A percentile compares a stretch with the other conserved stretches of the same genome.
These are phyloP conservation scores for Vigna unguiculata DNA, from an alignment of 306 rosid genomes.

Conservation along the genomic window DNA sequence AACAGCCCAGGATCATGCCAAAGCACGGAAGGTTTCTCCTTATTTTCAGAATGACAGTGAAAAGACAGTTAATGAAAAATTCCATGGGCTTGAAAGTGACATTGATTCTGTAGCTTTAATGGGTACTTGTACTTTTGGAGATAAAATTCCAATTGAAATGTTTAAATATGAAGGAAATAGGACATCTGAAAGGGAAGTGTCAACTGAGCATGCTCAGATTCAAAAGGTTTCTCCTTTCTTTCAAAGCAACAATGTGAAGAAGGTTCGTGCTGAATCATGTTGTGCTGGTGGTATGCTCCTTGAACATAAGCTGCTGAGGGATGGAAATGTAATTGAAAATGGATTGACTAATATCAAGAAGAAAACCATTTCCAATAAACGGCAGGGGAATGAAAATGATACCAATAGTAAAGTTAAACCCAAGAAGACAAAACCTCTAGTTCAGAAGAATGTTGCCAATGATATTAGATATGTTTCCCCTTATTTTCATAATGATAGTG, in stretches of 20 bases:
- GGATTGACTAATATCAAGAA: conserved; percentile 16
- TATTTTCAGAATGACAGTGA: conserved; percentile 39
- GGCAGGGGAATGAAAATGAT: neutral
- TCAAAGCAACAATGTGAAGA: conserved; percentile 12
- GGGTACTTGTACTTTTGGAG: neutral
- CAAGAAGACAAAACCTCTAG: neutral
- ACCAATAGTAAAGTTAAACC: neutral
- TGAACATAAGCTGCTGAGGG: neutral
- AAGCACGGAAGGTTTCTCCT: conserved; percentile 37
- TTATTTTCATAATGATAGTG: conserved; percentile 18
- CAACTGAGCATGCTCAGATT: neutral
- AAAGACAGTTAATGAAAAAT: neutral
- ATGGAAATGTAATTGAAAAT: neutral
- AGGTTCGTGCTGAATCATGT: neutral
- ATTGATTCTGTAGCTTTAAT: neutral
- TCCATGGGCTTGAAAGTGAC: neutral
- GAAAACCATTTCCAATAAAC: neutral
- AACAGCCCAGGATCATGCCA: neutral
- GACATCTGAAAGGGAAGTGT: neutral
- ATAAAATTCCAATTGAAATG: neutral
- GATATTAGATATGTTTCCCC: conserved; percentile 34
- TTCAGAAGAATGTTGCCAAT: neutral
- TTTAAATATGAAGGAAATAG: conserved; percentile 9
- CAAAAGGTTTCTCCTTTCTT: conserved; percentile 17
- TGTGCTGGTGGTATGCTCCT: neutral